Evolutionary conservation across 2,329 filamentous ascomycete species (phyloP).

Genomic region (Alternaria triticina): DNA sequence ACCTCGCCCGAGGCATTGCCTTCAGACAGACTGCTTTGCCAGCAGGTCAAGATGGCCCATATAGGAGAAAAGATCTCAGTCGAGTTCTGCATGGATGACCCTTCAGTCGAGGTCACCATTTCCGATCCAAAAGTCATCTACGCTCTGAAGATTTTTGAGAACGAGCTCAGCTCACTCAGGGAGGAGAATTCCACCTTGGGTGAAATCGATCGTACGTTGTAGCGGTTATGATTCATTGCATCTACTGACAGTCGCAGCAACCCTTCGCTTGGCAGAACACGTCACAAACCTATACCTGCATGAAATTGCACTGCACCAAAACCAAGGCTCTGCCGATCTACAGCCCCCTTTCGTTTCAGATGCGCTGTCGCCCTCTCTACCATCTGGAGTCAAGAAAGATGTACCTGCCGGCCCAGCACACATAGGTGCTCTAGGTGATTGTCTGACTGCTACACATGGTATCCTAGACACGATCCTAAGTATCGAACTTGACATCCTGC

Average conservation of each 20-base stretch:
- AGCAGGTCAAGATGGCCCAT: conserved; percentile 64
- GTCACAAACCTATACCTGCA: conserved; percentile 58
- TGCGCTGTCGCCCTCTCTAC: conserved; percentile 46
- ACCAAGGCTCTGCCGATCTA: conserved; percentile 52
- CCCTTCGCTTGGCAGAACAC: conserved; percentile 54
- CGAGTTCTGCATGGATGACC: conserved; percentile 64
- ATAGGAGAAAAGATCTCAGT: conserved; percentile 64
- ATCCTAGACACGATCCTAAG: conserved; percentile 58
- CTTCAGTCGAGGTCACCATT: conserved; percentile 58
- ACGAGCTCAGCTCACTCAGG: conserved; percentile 51
- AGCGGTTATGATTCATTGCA: not conserved
- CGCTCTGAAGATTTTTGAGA: conserved; percentile 61
- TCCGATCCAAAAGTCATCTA: conserved; percentile 63
- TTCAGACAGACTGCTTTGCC: conserved; percentile 62
- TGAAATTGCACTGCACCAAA: conserved; percentile 58
- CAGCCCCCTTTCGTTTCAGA: conserved; percentile 54
- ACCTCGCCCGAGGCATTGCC: conserved; percentile 63
- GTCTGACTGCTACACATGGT: conserved; percentile 54
- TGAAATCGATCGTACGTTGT: conserved; percentile 42
- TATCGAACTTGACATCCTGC: conserved; percentile 53
- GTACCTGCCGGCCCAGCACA: conserved; percentile 53
- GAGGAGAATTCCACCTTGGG: conserved; percentile 49
- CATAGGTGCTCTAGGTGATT: conserved; percentile 55
- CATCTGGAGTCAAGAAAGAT: conserved; percentile 48
- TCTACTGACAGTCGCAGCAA: conserved; percentile 34